phyloP scores from a whole-genome alignment of 257 asterid genomes.

The Solanum bulbocastanum region DNA sequence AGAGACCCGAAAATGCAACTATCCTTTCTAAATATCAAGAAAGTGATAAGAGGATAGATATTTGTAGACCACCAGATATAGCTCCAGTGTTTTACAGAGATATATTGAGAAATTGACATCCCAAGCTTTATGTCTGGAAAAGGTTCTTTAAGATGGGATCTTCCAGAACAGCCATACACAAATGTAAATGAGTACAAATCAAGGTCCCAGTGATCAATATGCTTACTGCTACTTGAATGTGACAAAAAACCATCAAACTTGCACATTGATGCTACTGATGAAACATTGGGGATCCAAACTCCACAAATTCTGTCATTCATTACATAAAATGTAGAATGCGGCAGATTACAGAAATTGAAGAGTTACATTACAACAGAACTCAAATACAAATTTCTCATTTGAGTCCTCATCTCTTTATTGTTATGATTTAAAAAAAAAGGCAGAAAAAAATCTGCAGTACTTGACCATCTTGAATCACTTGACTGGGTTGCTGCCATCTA shows the following conservation, averaged over 20 bases:
- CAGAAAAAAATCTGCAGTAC: background rate
- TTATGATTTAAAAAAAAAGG: background rate
- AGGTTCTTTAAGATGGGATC: background rate
- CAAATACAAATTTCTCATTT: background rate
- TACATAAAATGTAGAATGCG: background rate
- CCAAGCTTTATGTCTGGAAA: background rate
- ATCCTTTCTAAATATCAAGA: background rate
- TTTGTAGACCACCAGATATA: conserved; percentile 3
- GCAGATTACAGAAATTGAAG: background rate
- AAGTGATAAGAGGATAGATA: background rate
- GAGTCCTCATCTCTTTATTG: background rate
- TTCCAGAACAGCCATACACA: conserved; percentile 1
- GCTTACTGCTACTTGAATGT: background rate
- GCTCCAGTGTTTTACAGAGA: background rate
- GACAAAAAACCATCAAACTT: background rate
- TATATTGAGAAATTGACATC: background rate
- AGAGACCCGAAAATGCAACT: background rate
- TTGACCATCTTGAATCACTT: background rate
- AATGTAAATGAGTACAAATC: background rate
- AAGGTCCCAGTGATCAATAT: background rate
- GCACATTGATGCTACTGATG: background rate
- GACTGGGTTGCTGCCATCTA: conserved; percentile 57
- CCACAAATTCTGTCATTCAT: background rate
- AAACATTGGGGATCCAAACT: background rate
- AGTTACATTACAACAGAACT: background rate